Base-by-base conservation (phyloP, 176 grass and related monocot genomes). In the Phyllostachys edulis region DNA sequence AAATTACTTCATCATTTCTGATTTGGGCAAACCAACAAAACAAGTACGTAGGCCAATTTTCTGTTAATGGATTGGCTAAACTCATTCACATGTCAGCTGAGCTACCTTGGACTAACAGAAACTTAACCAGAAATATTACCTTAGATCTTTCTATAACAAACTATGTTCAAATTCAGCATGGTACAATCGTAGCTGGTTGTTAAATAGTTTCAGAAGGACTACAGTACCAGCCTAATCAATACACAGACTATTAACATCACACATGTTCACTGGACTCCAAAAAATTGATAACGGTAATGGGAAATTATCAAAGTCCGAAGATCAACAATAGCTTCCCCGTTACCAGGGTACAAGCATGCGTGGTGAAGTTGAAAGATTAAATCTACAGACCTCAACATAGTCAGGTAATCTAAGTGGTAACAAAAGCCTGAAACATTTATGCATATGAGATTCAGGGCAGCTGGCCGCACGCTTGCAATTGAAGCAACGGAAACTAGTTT, bases 101-200 rank as follows among this genome's bases (percentile, higher is more conserved):
- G 20, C 32, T 55, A 69, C 36, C 17, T 63, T 50, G 18, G 40
- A 45, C 23, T 5, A 44, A 37, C 24, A n/a, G 13, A 65, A 41
- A 70, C 29, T 64, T 42, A 65, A 46, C 47, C 8, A 72, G 26
- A 77, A 66, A 65, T 56, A 39, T 46, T 84, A 21, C 5, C 29
- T 36, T 45, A 26, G 16, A 2, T 23, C 44, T 63, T 46, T 29
- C 61, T 9, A 37, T 36, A 21, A 50, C 24, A 13, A 50, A 6
- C 5, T 67, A 79, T 34, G 77, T 27, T 46, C 57, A 63, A 78
- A 63, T 23, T 63, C 75, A 78, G 57, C 45, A 76, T 60, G 34
- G 26, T 20, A 51, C 46, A 51, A 37, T 75, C 23, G 5, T 78
- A 32, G 23, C 7, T 29, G 3, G 12, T 17, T 45, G 56, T 40